Base-by-base conservation (phyloP, 345 rosid species). In the Bruguiera sexangula region DNA sequence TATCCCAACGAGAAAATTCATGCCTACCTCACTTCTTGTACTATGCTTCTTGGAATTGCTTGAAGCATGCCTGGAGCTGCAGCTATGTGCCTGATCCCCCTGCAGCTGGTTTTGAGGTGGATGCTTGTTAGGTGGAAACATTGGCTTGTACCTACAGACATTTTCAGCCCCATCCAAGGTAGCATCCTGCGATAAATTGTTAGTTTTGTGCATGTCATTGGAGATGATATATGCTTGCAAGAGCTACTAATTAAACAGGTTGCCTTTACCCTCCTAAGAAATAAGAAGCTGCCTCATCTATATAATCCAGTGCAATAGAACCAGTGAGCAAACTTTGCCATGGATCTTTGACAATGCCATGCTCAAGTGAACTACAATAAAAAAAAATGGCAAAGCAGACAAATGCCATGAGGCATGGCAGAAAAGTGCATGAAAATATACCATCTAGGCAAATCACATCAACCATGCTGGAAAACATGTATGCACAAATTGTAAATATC, bases 1-100 rank as follows among this genome's bases (percentile, higher is more conserved):
- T 48, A 18, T 21, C 19, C 43, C 26, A 26, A 27, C 16, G 18
- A 52, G 18, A 53, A 39, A 62, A 20, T 32, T 70, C 43, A 31
- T 24, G 65, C 78, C 70, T 87, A 95, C 99, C 89, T 92, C 98
- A 50, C 80, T 83, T 85, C 76, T 91, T 37, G 80, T 56, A 63
- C 82, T 61, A 52, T 93, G 82, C 81, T 70, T 94, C 86, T 81
- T 90, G 52, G 88, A 79, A 69, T 75, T 73, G 20, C 71, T 66
- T 51, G 81, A 67, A 63, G 77, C 67, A 54, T 34, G 27, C 65
- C 70, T 82, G 79, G 84, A 72, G 64, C 62, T 86, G 71, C 74
- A 72, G 63, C 76, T 78, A 30, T 71, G 63, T 18, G 56, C 50
- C 50, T 85, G 76, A 79, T 84, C 81, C 51, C 48, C 13, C 16